Evolutionary conservation across 805 yeast genomes (phyloP).

Genomic region (Metschnikowia continentalis): DNA sequence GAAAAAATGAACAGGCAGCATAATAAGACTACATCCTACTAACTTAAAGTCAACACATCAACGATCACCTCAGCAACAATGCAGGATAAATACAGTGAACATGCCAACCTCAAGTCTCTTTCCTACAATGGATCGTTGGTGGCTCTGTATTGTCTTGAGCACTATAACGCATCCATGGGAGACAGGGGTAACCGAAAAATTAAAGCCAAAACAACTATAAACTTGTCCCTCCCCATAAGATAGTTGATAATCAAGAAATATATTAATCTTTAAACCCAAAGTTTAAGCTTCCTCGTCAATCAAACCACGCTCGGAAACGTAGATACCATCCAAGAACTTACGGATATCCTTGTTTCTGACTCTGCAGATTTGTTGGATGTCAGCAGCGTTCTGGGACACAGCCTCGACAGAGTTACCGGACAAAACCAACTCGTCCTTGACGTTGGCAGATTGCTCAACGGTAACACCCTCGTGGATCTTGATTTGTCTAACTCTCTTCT

Average conservation of each 20-base stretch:
- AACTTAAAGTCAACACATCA: conserved; percentile 2
- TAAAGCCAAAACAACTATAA: conserved; percentile 18
- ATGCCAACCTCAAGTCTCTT: conserved; percentile 12
- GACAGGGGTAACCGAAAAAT: conserved; percentile 19
- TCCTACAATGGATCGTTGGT: conserved; percentile 39
- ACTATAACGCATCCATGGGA: conserved; percentile 34
- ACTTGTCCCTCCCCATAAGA: conserved; percentile 16
- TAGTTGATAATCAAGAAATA: conserved; percentile 19
- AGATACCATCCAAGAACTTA: conserved; percentile 99
- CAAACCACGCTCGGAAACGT: conserved; percentile 93
- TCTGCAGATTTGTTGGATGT: conserved; percentile 95
- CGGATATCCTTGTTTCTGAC: conserved; percentile 99
- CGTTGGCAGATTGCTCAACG: conserved; percentile 73
- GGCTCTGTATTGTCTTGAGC: conserved; percentile 44
- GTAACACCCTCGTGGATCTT: conserved; percentile 85
- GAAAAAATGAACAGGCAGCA: background rate
- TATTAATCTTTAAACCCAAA: conserved; percentile 18
- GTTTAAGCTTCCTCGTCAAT: conserved; percentile 57
- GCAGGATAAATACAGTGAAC: background rate
- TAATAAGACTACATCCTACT: background rate
- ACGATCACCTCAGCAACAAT: background rate
- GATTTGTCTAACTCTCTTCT: conserved; percentile 91
- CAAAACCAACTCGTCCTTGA: conserved; percentile 92
- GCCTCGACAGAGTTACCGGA: conserved; percentile 95
- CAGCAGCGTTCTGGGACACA: conserved; percentile 98